Evolutionary conservation across 176 grass and related monocot species (phyloP), one percentile per base, ranked within the genome.

Genomic region (Oryza meyeriana): DNA sequence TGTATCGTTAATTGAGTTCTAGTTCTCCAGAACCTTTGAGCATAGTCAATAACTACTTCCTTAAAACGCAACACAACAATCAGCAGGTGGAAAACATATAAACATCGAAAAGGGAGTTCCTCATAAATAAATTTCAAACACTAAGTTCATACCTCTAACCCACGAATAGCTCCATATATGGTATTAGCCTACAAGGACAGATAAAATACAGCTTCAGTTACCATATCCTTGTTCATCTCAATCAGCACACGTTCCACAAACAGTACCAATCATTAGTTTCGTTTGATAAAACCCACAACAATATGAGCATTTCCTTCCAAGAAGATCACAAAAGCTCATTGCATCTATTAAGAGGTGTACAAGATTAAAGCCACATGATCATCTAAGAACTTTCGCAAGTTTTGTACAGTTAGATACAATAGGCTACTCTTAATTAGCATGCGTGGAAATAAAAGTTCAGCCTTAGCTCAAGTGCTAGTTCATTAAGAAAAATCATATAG

Each of bases 121-220:
- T 65, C 10, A 14, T 32, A 66, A 39, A 59, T 47, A 55, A 67
- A 64, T 52, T 52, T 48, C 39, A 25, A 22, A 78, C 20, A 76
- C 17, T 52, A 64, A 41, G 76, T 72, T 35, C 48, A 74, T 95
- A 93, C 96, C 91, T 98, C 96, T 48, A 98, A 80, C 58, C 96
- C 96, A 10, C 90, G 90, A 69, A 95, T 80, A 88, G 93, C 93
- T 71, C 96, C 96, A 82, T 90, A 95, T 63, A 98, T 85, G 52
- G 96, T 98, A 84, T 93, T 95, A 30, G 93, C 90, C 96, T 95
- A 69, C 80, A 92, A 85, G 7, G 30, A 41, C 47, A 39, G 26
- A 76, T 6, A 80, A 80, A 66, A 13, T 50, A 55, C 11, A 63
- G 52, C 40, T 58, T 75, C 40, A 84, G 48, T 26, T 75, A 47